Percentiles rank a stretch among this genome's conserved stretches.
Conservation (phyloP, 768 basidiomycete species). For the Daedaleopsis nitida region DNA sequence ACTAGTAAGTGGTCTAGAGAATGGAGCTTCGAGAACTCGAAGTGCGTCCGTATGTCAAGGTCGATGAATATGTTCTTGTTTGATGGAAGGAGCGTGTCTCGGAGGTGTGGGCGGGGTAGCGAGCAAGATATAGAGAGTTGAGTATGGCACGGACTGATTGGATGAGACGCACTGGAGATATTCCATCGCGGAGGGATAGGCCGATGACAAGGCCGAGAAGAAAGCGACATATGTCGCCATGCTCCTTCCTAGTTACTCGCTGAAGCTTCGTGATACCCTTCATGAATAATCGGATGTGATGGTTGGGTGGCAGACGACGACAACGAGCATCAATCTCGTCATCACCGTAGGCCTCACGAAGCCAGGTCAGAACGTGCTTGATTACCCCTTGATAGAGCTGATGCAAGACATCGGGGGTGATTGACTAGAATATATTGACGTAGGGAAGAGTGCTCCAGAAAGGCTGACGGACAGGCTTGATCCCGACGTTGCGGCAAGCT, state of each 20-base stretch:
- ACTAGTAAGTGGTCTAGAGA: constrained; percentile 24
- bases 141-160: constrained; percentile 22
- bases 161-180: constrained; percentile 14
- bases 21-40: constrained; percentile 29
- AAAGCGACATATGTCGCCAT: too few relatives aligned
- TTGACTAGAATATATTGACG: constrained; percentile 24
- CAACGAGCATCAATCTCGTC: constrained; percentile 23
- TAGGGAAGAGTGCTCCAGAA: constrained; percentile 31
- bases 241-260: constrained; percentile 27
- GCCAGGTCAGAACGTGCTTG: constrained; percentile 30
- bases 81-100: constrained; percentile 19
- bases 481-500: constrained; percentile 16
- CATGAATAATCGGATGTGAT: constrained; percentile 22
- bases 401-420: constrained; percentile 32
- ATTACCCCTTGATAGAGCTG: constrained; percentile 32
- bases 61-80: constrained; percentile 28
- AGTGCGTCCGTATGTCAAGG: constrained; percentile 20
- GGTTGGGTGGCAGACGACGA: constrained; percentile 23
- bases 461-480: constrained; percentile 26
- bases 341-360: constrained; percentile 10
- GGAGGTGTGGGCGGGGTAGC: constrained; percentile 23
- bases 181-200: constrained; percentile 9
- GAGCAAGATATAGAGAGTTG: constrained; percentile 30
- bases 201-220: constrained; percentile 24
- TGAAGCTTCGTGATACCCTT: constrained; percentile 25